Base-by-base conservation (phyloP, 2,329 filamentous ascomycete genomes). In the Biscogniauxia sp. region DNA sequence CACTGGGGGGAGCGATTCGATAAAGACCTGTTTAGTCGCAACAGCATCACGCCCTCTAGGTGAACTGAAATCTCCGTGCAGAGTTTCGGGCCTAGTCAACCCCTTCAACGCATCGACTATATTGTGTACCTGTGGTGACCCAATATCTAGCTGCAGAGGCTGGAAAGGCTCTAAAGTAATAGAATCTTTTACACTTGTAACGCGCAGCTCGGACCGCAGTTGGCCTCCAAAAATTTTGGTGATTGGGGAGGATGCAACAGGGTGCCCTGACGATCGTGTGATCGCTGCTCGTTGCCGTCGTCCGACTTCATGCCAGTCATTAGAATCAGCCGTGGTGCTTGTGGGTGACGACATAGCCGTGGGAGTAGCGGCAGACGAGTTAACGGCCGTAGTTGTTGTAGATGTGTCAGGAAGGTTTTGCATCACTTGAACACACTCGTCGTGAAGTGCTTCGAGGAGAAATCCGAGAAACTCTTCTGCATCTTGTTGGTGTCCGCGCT, bases 391-490 rank as follows among this genome's bases (percentile, higher is more conserved):
- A 54, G 67, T 67, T 3, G 60, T 56, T 20, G 66, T 28, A 6
- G 67, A 66, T 5, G 68, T 62, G 6, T 74, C 65, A 25, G 76
- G 72, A 5, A 79, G 77, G 59, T 78, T 79, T 65, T 85, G 85
- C 79, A 96, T 90, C 53, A 94, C 88, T 60, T 88, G 84, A 17
- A 88, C 86, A 73, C 93, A 97, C 75, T 99, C 95, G 66, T 98
- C 93, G 69, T 97, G 93, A 37, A 99, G 85, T 54, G 92, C 92
- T 71, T 97, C 93, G 3, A 99, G 82, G 37, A 99, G 81, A 74
- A 98, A 96, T 0, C 93, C 94, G 23, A 99, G 80, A 68, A 99
- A 99, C 72, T 99, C 95, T 73, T 99, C 93, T 1, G 95, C 95
- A 78, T 99, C 95, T 80, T 99, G 94, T 74, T 99, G 95, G 69